phyloP scores from a whole-genome alignment of 768 basidiomycete genomes.

The Nevesoporus exiguus region DNA sequence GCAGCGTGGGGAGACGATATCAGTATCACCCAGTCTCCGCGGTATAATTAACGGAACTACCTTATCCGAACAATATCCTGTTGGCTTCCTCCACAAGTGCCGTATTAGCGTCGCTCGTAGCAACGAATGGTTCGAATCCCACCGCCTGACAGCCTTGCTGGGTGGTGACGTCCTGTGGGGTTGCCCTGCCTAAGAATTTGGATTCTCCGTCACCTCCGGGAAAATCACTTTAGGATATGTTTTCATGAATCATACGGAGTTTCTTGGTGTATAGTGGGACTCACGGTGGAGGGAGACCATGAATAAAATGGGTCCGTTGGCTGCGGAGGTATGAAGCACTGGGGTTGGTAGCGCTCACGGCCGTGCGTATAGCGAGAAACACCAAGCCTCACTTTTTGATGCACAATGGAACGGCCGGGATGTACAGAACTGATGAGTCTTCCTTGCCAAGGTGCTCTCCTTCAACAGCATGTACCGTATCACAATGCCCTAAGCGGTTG shows the following conservation, averaged over 20 bases:
- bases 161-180: slow-evolving; percentile 31
- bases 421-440: slow-evolving; percentile 57
- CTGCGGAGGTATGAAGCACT: slow-evolving; percentile 49
- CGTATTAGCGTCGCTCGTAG: slow-evolving; percentile 7
- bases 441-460: slow-evolving; percentile 40
- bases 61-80: slow-evolving; percentile 20
- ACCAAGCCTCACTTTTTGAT: slow-evolving; percentile 39
- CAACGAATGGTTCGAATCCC: slow-evolving; percentile 41
- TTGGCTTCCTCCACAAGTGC: slow-evolving; percentile 29
- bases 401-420: slow-evolving; percentile 52
- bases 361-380: not conserved
- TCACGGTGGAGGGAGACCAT: slow-evolving; percentile 52
- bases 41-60: not conserved
- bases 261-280: not conserved
- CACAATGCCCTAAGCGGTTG: slow-evolving; percentile 45
- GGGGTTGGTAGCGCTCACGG: not conserved
- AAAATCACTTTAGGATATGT: slow-evolving; percentile 39
- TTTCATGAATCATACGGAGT: not conserved
- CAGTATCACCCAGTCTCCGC: not conserved
- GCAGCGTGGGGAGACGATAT: not conserved
- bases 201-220: slow-evolving; percentile 53
- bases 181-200: slow-evolving; percentile 38
- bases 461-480: slow-evolving; percentile 56
- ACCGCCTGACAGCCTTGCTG: slow-evolving; percentile 37
- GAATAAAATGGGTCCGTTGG: slow-evolving; percentile 44